phyloP scores from a whole-genome alignment of 2,329 filamentous ascomycete species.

The Metarhizium robertsii region DNA sequence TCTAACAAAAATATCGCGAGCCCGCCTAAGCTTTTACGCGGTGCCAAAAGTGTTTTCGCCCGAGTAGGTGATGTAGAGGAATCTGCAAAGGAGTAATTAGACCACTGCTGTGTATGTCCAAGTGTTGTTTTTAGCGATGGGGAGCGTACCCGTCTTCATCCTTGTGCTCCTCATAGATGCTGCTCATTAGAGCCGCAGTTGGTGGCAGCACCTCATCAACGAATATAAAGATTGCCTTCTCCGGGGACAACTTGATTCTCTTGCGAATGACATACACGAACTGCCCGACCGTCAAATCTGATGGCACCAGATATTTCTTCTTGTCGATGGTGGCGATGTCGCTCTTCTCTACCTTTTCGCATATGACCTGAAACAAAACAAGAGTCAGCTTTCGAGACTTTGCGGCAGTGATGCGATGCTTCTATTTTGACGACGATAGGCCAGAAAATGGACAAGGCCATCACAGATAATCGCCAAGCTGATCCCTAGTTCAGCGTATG shows the following conservation, averaged over 20 bases:
- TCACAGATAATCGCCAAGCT: background rate
- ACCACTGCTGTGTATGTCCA: background rate
- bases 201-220: conserved; percentile 96
- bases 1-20: background rate
- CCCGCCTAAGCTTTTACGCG: conserved; percentile 8
- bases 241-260: conserved; percentile 97
- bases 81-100: conserved; percentile 41
- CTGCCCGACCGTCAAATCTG: conserved; percentile 96
- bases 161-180: conserved; percentile 99
- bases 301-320: conserved; percentile 99
- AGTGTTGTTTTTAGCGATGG: background rate
- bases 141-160: conserved; percentile 56
- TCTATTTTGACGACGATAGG: background rate
- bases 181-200: conserved; percentile 96
- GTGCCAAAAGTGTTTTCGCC: conserved; percentile 96
- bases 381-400: background rate
- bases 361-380: conserved; percentile 66
- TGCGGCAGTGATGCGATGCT: background rate
- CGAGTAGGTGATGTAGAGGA: conserved; percentile 98
- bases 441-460: background rate
- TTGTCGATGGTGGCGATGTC: conserved; percentile 99
- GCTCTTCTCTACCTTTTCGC: conserved; percentile 98
- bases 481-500: background rate
- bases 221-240: conserved; percentile 99
- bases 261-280: conserved; percentile 99